Base-by-base conservation (phyloP, 202 grass and related monocot genomes). In the Digitaria exilis region DNA sequence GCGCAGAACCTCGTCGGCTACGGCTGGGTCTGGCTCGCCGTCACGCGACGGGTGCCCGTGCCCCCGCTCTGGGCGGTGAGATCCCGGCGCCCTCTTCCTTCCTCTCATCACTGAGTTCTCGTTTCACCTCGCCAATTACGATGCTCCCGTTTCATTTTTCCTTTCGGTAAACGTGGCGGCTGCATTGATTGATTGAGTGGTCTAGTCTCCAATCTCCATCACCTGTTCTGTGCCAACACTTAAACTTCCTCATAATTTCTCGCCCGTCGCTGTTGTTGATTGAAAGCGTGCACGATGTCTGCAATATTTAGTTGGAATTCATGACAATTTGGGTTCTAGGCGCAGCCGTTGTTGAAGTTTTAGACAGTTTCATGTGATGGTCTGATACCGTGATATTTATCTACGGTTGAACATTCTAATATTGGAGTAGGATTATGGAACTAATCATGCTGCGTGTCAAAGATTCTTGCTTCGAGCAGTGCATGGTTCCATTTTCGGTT, bases 11-110 rank as follows among this genome's bases (percentile, higher is more conserved):
- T 97, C 71, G 58, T 97, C 68, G 89, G 94, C 0, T 97, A 97
- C 69, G 95, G 95, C 0, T 97, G 92, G 90, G 88, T 97, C 75
- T 97, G 88, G 92, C 90, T 97, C 84, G 83, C 87, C 73, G 91
- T 97, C 75, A 80, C 91, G 22, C 80, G 61, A 21, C 87, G 89
- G 18, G 83, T 77, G 34, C 48, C 94, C 64, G 65, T 69, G 72
- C 87, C 91, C n/a, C 87, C 94, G 24, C 89, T 97, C 65, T 97
- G 91, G 94, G 87, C 51, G 82, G 91, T 97, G 75, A 89, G 89
- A 84, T 67, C 65, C 68, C 2, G 37, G 39, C 43, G 9, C 70
- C 13, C 45, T 0, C 11, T 55, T n/a, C n/a, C 49, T 1, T 71
- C 19, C 19, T 73, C 16, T n/a, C 1, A 29, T 21, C 24, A 0